Percentiles rank a stretch among this genome's conserved stretches.
Conservation (phyloP, 2,329 filamentous ascomycete species). For the Verticillium alfalfae region DNA sequence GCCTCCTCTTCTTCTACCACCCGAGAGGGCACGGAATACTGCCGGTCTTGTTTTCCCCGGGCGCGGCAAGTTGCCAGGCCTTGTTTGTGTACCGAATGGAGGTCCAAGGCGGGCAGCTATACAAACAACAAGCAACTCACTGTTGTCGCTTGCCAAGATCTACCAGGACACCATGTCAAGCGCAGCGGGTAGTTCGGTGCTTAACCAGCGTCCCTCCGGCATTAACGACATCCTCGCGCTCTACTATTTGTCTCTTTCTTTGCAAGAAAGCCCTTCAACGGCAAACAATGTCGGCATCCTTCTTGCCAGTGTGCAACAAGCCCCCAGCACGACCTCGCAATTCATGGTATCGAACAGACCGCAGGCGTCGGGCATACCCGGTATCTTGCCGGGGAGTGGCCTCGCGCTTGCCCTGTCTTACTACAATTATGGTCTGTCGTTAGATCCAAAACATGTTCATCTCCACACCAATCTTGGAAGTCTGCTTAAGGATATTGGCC, state of each 20-base stretch:
- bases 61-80: conserved; percentile 71
- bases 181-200: conserved; percentile 48
- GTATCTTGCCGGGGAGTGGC: conserved; percentile 79
- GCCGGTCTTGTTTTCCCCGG: conserved; percentile 76
- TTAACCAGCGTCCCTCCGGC: conserved; percentile 61
- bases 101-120: conserved; percentile 73
- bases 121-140: conserved; percentile 90
- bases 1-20: conserved; percentile 68
- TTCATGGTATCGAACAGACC: conserved; percentile 4
- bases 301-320: conserved; percentile 86
- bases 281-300: conserved; percentile 98
- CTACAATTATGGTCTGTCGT: conserved; percentile 86
- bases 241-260: conserved; percentile 89
- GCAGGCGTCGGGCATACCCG: conserved; percentile 54
- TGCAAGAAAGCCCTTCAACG: conserved; percentile 94
- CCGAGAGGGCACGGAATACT: conserved; percentile 77
- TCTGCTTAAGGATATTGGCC: conserved; percentile 91
- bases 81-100: conserved; percentile 66
- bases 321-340: conserved; percentile 22
- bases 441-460: conserved; percentile 88
- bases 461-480: conserved; percentile 96
- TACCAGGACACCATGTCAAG: conserved; percentile 94
- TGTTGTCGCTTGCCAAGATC: conserved; percentile 93
- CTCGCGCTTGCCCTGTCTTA: conserved; percentile 84
- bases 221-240: conserved; percentile 90